Evolutionary conservation across 2,329 filamentous ascomycete genomes (phyloP).

Genomic region (Epichloe coenophiala): DNA sequence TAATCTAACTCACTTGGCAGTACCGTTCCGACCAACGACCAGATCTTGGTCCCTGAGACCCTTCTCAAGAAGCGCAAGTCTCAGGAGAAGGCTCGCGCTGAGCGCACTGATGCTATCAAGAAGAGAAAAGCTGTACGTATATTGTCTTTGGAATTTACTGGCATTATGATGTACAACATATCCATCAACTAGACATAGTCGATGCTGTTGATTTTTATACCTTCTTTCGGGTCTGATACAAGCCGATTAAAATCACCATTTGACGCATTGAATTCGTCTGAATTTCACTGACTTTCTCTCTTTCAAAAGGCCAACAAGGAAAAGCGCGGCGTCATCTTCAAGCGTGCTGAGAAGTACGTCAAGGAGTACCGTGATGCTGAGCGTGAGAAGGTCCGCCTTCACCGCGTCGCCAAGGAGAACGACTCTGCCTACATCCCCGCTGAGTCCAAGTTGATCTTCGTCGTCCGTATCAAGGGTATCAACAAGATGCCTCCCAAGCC

Average conservation of each 20-base stretch:
- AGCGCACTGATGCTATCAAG: slow-evolving; percentile 63
- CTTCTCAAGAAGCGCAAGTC: slow-evolving; percentile 99
- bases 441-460: slow-evolving; percentile 93
- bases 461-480: slow-evolving; percentile 99
- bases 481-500: slow-evolving; percentile 99
- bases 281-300: slow-evolving; percentile 17
- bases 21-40: slow-evolving; percentile 84
- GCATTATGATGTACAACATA: slow-evolving; percentile 79
- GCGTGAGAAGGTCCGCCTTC: slow-evolving; percentile 94
- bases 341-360: slow-evolving; percentile 98
- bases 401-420: slow-evolving; percentile 78
- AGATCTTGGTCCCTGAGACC: slow-evolving; percentile 97
- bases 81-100: slow-evolving; percentile 97
- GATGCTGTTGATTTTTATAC: slow-evolving; percentile 90
- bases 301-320: slow-evolving; percentile 83
- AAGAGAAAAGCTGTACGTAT: slow-evolving; percentile 83
- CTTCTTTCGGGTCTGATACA: slow-evolving; percentile 98
- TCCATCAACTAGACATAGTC: slow-evolving; percentile 84
- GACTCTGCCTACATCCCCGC: slow-evolving; percentile 90
- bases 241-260: slow-evolving; percentile 15
- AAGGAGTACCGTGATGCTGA: slow-evolving; percentile 98
- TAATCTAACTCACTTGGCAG: slow-evolving; percentile 57
- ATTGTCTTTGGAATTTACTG: slow-evolving; percentile 15
- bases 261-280: slow-evolving; percentile 14
- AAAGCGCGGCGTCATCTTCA: slow-evolving; percentile 98